A percentile compares a stretch with the other conserved stretches of the same genome.
phyloP scores from a whole-genome alignment of 768 basidiomycete species.

The Suillus subluteus region DNA sequence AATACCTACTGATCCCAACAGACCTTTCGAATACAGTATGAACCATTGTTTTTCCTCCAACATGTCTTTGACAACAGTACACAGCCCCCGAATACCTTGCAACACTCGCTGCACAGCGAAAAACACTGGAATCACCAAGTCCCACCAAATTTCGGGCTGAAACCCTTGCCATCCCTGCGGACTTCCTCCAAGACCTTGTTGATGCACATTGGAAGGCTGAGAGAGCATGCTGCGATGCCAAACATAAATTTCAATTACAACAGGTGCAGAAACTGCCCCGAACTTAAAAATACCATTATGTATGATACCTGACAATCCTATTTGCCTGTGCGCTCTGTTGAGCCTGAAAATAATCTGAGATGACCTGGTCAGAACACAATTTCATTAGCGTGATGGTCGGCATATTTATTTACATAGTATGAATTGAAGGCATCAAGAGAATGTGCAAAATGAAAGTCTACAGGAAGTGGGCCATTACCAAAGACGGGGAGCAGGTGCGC shows the following conservation, averaged over 20 bases:
- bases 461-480: constrained; percentile 25
- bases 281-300: background rate
- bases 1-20: background rate
- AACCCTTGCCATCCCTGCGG: background rate
- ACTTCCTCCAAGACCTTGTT: background rate
- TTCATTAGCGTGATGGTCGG: constrained; percentile 35
- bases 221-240: background rate
- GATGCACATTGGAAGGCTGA: background rate
- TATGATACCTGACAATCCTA: background rate
- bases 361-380: constrained; percentile 11
- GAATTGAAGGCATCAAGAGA: constrained; percentile 29
- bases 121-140: background rate
- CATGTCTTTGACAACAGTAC: background rate
- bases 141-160: background rate
- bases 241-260: background rate
- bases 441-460: constrained; percentile 21
- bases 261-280: background rate
- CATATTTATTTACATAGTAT: constrained; percentile 37
- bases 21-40: background rate
- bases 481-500: constrained; percentile 37
- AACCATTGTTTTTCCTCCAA: background rate
- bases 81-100: background rate
- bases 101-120: background rate
- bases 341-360: background rate
- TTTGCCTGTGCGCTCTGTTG: background rate